A percentile compares a stretch with the other conserved stretches of the same genome.
Evolutionary conservation across 2,329 filamentous ascomycete genomes (phyloP).

Genomic region (Geosmithia morbida): DNA sequence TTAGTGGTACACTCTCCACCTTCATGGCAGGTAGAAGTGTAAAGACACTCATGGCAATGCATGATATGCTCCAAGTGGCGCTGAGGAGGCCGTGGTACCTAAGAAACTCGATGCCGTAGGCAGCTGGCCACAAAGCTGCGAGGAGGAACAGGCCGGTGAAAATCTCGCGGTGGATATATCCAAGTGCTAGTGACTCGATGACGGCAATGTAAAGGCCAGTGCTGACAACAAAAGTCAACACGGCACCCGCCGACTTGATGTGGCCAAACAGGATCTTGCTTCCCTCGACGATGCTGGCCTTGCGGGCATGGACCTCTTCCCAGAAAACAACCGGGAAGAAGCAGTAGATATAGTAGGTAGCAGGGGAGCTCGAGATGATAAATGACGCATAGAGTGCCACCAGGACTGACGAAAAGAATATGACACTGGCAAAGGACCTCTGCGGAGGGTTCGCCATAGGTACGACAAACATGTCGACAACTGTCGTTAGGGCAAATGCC

Average conservation of each 20-base stretch:
- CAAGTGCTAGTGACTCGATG: conserved; percentile 71
- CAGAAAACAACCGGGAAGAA: conserved; percentile 91
- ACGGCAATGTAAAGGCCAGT: conserved; percentile 54
- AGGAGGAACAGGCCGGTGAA: conserved; percentile 69
- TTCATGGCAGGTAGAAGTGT: conserved; percentile 83
- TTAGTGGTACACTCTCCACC: conserved; percentile 57
- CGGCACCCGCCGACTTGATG: conserved; percentile 43
- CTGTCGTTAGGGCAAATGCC: conserved; percentile 75
- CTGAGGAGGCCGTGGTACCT: conserved; percentile 48
- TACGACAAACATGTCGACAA: conserved; percentile 78
- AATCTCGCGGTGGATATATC: conserved; percentile 82
- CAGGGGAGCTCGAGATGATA: conserved; percentile 61
- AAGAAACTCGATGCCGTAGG: conserved; percentile 62
- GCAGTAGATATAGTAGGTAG: conserved; percentile 80
- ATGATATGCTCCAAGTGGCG: conserved; percentile 61
- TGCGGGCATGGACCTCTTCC: conserved; percentile 81
- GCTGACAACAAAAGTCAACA: conserved; percentile 48
- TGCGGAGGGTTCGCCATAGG: conserved; percentile 51
- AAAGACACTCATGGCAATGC: conserved; percentile 75
- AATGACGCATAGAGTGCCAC: conserved; percentile 67
- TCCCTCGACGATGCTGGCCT: conserved; percentile 54
- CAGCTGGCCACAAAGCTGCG: conserved; percentile 62
- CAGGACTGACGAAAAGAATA: conserved; percentile 64
- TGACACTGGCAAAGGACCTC: conserved; percentile 41
- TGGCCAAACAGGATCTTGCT: conserved; percentile 54